Percentiles rank a stretch among this genome's conserved stretches.
Evolutionary conservation across 1,139 yeast species (phyloP).

Genomic region (Saccharomycopsis crataegensis): DNA sequence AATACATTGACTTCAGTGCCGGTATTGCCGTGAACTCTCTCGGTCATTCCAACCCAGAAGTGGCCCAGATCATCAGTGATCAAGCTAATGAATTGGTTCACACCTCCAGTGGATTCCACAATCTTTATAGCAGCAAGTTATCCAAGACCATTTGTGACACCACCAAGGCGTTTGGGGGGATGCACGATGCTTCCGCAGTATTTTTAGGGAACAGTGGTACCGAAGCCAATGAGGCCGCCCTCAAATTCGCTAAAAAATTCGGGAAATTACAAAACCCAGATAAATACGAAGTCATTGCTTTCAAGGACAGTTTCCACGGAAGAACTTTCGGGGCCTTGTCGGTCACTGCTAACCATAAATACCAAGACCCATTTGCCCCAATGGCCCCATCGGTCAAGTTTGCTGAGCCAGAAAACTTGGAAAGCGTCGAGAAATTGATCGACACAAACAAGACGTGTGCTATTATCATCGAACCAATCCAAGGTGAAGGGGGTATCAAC

Average conservation of each 20-base stretch:
- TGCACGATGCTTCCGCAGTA: constrained; percentile 73
- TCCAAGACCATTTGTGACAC: constrained; percentile 62
- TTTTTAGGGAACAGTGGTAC: constrained; percentile 91
- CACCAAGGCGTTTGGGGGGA: constrained; percentile 68
- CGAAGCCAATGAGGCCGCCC: constrained; percentile 96
- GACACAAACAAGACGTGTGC: constrained; percentile 66
- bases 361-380: constrained; percentile 86
- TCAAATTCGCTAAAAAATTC: constrained; percentile 86
- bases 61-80: constrained; percentile 59
- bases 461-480: constrained; percentile 91
- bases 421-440: constrained; percentile 50
- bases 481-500: constrained; percentile 95
- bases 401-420: constrained; percentile 54
- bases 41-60: constrained; percentile 76
- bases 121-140: constrained; percentile 75
- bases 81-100: constrained; percentile 75
- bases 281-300: constrained; percentile 76
- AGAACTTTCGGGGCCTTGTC: constrained; percentile 90
- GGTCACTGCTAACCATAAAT: constrained; percentile 87
- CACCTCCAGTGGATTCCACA: constrained; percentile 78
- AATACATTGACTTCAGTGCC: constrained; percentile 84
- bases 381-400: constrained; percentile 74
- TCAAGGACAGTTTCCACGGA: constrained; percentile 87
- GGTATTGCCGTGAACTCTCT: constrained; percentile 96
- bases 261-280: constrained; percentile 50